These are phyloP conservation scores for Rubroboletus satanas DNA, from an alignment of 768 basidiomycete species.

Conservation along the genomic window DNA sequence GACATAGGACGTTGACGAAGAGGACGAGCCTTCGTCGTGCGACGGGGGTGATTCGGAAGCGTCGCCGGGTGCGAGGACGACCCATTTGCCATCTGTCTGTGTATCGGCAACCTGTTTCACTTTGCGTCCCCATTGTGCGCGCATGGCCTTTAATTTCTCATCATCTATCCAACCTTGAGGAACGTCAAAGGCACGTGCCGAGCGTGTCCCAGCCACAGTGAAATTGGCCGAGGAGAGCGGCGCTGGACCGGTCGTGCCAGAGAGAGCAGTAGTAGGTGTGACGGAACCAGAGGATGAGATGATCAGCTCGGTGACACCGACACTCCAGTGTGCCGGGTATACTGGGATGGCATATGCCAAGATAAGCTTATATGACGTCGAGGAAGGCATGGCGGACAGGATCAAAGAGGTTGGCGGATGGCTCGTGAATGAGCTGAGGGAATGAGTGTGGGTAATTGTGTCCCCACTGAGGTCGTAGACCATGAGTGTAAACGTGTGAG, in stretches of 20 bases:
- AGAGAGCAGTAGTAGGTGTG: conserved; percentile 2
- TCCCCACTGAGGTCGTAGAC: conserved; percentile 66
- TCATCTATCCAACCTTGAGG: conserved; percentile 72
- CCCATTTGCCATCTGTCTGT: conserved; percentile 85
- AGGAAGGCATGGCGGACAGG: conserved; percentile 55
- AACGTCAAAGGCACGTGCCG: conserved; percentile 64
- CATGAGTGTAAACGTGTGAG: conserved; percentile 61
- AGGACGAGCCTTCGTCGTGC: conserved; percentile 14
- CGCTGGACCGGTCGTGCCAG: conserved; percentile 7
- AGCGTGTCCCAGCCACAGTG: conserved; percentile 54
- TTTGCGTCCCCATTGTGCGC: conserved; percentile 78
- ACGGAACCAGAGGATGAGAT: conserved; percentile 40
- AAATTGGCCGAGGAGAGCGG: conserved; percentile 33
- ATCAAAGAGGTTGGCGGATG: conserved; percentile 78
- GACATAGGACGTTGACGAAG: conserved; percentile 27
- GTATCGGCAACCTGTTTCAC: conserved; percentile 65
- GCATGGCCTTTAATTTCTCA: conserved; percentile 54
- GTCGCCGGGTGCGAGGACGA: conserved; percentile 65
- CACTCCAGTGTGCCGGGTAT: conserved; percentile 78
- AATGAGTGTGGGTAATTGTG: conserved; percentile 54
- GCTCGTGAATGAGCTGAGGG: conserved; percentile 71
- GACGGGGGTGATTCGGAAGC: conserved; percentile 17
- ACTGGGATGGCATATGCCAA: conserved; percentile 74
- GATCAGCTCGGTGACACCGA: conserved; percentile 72
- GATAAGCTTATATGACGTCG: conserved; percentile 64